Percentiles rank a stretch among this genome's conserved stretches.
phyloP scores from a whole-genome alignment of 208 protist genomes.

The Tritrichomonas foetus region DNA sequence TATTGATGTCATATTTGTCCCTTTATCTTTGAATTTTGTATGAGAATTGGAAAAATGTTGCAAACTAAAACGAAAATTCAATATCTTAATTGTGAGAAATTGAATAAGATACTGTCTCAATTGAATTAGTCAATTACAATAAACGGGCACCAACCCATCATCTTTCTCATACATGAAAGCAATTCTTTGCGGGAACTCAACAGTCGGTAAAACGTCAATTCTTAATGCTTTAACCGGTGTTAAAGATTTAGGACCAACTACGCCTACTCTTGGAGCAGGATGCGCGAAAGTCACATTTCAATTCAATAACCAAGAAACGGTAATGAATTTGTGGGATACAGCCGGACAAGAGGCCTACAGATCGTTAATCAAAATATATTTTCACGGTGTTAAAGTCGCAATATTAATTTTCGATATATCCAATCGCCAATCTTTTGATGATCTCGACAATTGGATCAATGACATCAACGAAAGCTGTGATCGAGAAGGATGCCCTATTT shows the following conservation, averaged over 20 bases:
- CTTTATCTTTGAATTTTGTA: too few species aligned
- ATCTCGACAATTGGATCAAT: background rate
- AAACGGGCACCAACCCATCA: too few species aligned
- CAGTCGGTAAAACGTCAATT: background rate
- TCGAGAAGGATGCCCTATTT: too few species aligned
- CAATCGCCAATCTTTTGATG: background rate
- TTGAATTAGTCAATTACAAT: too few species aligned
- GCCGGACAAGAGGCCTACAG: background rate
- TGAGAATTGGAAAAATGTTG: too few species aligned
- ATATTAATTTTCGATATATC: background rate
- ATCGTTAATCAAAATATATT: background rate
- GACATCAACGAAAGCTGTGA: too few species aligned
- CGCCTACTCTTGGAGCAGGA: background rate
- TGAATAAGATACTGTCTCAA: too few species aligned
- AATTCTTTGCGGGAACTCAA: constrained; percentile 17
- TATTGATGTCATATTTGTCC: too few species aligned
- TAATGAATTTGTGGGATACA: background rate
- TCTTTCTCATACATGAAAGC: too few species aligned
- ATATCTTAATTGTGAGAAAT: too few species aligned
- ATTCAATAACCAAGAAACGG: background rate
- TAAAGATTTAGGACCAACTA: background rate
- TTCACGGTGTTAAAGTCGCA: background rate
- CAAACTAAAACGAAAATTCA: too few species aligned
- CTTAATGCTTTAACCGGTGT: background rate
- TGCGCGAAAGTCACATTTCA: background rate